These are phyloP conservation scores for Cenchrus fungigraminus DNA, from an alignment of 176 grass and related monocot species.

Conservation along the genomic window DNA sequence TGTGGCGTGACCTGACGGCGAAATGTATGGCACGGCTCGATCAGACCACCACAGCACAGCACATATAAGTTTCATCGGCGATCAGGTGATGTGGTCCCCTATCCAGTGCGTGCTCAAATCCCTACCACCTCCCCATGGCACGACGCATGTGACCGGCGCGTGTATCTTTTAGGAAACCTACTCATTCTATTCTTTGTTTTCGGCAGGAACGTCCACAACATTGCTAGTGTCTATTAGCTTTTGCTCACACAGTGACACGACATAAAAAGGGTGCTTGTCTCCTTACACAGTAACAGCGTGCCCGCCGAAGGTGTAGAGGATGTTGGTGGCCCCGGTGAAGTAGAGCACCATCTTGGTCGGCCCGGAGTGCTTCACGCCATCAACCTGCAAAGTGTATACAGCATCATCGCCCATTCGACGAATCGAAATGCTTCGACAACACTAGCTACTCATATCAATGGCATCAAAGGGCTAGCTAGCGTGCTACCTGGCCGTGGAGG, in stretches of 20 bases:
- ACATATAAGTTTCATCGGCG: neutral
- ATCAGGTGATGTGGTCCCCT: conserved; percentile 7
- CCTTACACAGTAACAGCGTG: conserved; percentile 99
- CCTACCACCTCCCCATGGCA: neutral
- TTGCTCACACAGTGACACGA: neutral
- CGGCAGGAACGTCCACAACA: neutral
- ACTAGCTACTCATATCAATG: neutral
- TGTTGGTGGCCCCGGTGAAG: conserved; percentile 99
- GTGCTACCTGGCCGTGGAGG: conserved; percentile 82
- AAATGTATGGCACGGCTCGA: neutral
- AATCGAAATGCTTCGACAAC: neutral
- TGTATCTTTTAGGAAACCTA: neutral
- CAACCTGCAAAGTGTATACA: conserved; percentile 49
- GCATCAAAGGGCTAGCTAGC: neutral
- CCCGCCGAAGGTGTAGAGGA: conserved; percentile 98
- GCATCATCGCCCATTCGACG: neutral
- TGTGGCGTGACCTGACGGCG: neutral
- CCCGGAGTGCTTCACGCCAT: conserved; percentile 91
- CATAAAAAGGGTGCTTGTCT: conserved; percentile 39
- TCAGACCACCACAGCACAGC: neutral
- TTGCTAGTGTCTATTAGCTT: neutral
- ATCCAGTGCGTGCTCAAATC: neutral
- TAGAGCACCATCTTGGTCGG: conserved; percentile 97
- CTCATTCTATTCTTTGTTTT: conserved; percentile 2
- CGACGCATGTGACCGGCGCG: conserved; percentile 16